A percentile compares a stretch with the other conserved stretches of the same genome.
Evolutionary conservation across 2,329 filamentous ascomycete species (phyloP).

Genomic region (Cytospora piceae): DNA sequence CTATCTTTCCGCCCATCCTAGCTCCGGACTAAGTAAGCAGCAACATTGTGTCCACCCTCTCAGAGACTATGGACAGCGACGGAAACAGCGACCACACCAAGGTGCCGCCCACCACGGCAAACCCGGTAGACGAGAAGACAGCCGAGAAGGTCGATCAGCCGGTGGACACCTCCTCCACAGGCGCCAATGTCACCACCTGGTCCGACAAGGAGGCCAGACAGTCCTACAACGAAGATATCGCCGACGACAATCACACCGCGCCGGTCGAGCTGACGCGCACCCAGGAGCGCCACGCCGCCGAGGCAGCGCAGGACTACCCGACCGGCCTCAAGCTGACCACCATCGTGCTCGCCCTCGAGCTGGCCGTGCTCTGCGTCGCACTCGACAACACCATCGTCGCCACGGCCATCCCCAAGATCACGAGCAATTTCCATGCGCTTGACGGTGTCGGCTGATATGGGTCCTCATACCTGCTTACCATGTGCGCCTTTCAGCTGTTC

Average conservation of each 20-base stretch:
- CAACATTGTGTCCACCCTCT: neutral
- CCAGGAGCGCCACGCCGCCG: slow-evolving; percentile 33
- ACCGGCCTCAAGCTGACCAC: slow-evolving; percentile 41
- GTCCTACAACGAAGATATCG: neutral
- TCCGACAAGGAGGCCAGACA: neutral
- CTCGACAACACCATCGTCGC: slow-evolving; percentile 42
- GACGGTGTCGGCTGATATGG: slow-evolving; percentile 53
- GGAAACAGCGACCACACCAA: neutral
- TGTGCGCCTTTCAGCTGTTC: slow-evolving; percentile 32
- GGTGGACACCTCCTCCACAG: neutral
- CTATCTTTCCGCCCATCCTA: neutral
- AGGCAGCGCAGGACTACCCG: slow-evolving; percentile 44
- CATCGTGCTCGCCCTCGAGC: slow-evolving; percentile 47
- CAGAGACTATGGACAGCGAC: neutral
- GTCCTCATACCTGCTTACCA: slow-evolving; percentile 44
- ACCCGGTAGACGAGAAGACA: neutral
- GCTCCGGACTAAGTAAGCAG: no score
- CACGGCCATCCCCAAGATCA: slow-evolving; percentile 46
- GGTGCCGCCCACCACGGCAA: slow-evolving; percentile 3
- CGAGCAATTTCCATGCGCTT: slow-evolving; percentile 44
- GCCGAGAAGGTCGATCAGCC: neutral
- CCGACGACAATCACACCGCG: neutral
- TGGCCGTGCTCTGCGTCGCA: slow-evolving; percentile 43
- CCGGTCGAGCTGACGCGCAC: slow-evolving; percentile 34
- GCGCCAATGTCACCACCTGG: neutral